A percentile compares a stretch with the other conserved stretches of the same genome.
Conservation (phyloP, 495 filamentous ascomycete genomes). For the Xylaria cubensis region DNA sequence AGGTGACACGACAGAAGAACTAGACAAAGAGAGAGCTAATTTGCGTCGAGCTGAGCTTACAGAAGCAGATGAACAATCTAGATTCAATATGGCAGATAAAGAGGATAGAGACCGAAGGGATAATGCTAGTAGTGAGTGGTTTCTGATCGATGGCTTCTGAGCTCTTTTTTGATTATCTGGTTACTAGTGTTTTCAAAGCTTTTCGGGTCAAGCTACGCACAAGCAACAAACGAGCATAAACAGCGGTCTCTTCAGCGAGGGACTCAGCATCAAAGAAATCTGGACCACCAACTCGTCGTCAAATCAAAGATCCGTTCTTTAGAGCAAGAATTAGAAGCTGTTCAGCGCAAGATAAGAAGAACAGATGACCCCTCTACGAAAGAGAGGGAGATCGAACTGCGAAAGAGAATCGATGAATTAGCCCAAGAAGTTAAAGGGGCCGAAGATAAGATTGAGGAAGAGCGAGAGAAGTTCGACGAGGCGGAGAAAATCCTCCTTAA, state of each 20-base stretch:
- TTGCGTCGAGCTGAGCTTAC: neutral
- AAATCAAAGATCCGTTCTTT: slow-evolving; percentile 1
- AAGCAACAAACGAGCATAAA: neutral
- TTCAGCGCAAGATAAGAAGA: neutral
- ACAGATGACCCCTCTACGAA: neutral
- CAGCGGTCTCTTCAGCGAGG: neutral
- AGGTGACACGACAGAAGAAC: slow-evolving; percentile 4
- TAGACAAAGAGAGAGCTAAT: neutral
- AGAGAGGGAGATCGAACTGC: neutral
- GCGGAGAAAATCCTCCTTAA: neutral
- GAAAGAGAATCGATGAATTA: neutral
- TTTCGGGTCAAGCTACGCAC: neutral
- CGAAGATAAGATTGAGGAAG: neutral
- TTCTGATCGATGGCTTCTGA: no score
- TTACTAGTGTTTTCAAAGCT: neutral
- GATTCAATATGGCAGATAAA: neutral
- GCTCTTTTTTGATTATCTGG: no score
- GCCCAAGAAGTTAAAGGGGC: neutral
- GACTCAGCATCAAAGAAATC: neutral
- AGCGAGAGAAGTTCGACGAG: neutral
- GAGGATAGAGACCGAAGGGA: neutral
- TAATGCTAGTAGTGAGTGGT: neutral
- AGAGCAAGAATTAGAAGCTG: neutral
- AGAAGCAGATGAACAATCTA: neutral
- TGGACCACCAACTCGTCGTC: slow-evolving; percentile 6